Evolutionary conservation across 116 monocot genomes (phyloP).

Genomic region (Cymodocea nodosa): DNA sequence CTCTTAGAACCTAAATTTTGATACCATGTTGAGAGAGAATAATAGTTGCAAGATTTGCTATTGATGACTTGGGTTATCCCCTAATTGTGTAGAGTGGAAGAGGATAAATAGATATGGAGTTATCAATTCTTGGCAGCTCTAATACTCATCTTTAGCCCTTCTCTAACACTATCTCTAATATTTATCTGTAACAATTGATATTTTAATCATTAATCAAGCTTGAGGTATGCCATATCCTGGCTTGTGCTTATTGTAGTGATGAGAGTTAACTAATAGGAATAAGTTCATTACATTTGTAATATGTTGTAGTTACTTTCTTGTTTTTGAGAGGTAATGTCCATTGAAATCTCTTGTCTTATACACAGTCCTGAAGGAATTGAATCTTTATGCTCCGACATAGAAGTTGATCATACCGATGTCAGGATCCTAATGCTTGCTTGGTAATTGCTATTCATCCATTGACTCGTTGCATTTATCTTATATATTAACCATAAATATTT

Average conservation of each 20-base stretch:
- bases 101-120: too few species aligned
- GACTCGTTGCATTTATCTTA: neutral
- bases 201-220: neutral
- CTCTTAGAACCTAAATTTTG: too few species aligned
- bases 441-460: constrained; percentile 19
- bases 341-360: neutral
- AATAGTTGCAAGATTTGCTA: too few species aligned
- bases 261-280: neutral
- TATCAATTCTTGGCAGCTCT: too few species aligned
- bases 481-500: neutral
- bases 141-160: too few species aligned
- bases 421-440: constrained; percentile 97
- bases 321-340: neutral
- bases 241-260: neutral
- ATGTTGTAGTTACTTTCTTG: too few species aligned
- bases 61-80: too few species aligned
- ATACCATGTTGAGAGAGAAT: too few species aligned
- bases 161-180: too few species aligned
- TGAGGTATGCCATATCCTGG: neutral
- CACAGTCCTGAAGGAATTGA: constrained; percentile 84
- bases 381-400: constrained; percentile 67
- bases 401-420: constrained; percentile 81
- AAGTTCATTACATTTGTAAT: too few species aligned
- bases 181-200: neutral
- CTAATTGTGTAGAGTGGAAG: too few species aligned